Base-by-base conservation (phyloP, 176 grass and related monocot genomes). In the Chloris gayana region DNA sequence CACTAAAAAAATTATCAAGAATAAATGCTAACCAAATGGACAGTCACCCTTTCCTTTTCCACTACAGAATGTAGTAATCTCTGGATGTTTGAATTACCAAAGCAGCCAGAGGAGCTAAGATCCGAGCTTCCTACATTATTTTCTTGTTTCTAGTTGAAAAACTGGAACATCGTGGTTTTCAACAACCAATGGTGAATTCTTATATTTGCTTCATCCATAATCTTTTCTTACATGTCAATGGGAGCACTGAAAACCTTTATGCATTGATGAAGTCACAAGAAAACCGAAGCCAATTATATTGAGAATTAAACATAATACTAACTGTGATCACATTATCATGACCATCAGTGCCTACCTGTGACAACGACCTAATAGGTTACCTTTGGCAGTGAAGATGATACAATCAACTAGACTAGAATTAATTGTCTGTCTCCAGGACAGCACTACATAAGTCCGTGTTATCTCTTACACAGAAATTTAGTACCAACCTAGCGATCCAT, bases 401-500 rank as follows among this genome's bases (percentile, higher is more conserved):
- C 58, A 61, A 61, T 29, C 9, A 29, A 29, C 25, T 29, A 61
- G 0, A 29, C 25, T 29, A 61, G 0, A 61, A 61, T 9, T 61
- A 27, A 29, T 61, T 59, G 4, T 27, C 24, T 61, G 58, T 61
- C 58, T 61, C 58, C 25, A 14, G 58, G 58, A 61, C 6, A 17
- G 27, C 27, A 39, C 50, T 39, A 30, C 50, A 27, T 49, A 85
- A 49, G 26, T 29, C 32, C 39, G 50, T 71, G 31, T 1, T 6
- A 53, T 58, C 42, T 0, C 50, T 54, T 34, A 39, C 11, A 37
- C 21, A 3, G 3, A 51, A 58, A 58, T 54, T 70, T 53, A 68
- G 19, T 39, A 45, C 11, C 25, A 14, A 53, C 67, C 75, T 79
- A 85, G 42, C 57, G 44, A 71, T 79, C 75, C 33, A 72, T 24